Conservation (phyloP, 176 grass and related monocot species). For the maize (Zea mays) region Zm-B73-REFERENCE-NAM-5.0 NC_050101.1:177424501-177425000, state of each 20-base stretch:
- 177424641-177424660: slow-evolving; percentile 39
- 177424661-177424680: slow-evolving; percentile 36
- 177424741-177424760: slow-evolving; percentile 33
- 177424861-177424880: slow-evolving; percentile 56
- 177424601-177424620: slow-evolving; percentile 6
- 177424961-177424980: too few species aligned
- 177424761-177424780: slow-evolving; percentile 23
- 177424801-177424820: slow-evolving; percentile 25
- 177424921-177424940: background rate
- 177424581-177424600: too few species aligned
- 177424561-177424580: slow-evolving; percentile 48
- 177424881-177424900: slow-evolving; percentile 69
- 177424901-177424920: slow-evolving; percentile 61
- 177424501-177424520: slow-evolving; percentile 61
- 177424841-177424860: slow-evolving; percentile 65
- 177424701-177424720: slow-evolving; percentile 72
- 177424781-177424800: slow-evolving; percentile 40
- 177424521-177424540: slow-evolving; percentile 68
- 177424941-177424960: background rate
- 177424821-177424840: too few species aligned
- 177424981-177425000: too few species aligned
- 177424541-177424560: slow-evolving; percentile 74
- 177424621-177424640: slow-evolving; percentile 47
- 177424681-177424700: slow-evolving; percentile 57
- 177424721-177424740: slow-evolving; percentile 42